phyloP scores from a whole-genome alignment of 2,329 filamentous ascomycete species.

The Microsporum canis region DNA sequence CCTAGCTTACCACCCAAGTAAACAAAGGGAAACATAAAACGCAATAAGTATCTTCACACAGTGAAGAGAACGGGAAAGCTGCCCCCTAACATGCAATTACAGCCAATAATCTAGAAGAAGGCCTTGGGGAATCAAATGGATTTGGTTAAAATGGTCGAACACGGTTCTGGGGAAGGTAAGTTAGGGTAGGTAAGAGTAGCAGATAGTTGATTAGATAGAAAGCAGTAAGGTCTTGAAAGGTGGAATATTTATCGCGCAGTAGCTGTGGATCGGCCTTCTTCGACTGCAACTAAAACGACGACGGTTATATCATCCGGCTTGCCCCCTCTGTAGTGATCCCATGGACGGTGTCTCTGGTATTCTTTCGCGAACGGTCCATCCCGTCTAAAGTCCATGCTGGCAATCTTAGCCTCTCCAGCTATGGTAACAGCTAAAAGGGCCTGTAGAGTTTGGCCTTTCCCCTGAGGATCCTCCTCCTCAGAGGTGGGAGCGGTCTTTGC shows the following conservation, averaged over 20 bases:
- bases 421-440: constrained; percentile 68
- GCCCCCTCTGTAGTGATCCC: constrained; percentile 78
- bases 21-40: not conserved
- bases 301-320: constrained; percentile 95
- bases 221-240: not conserved
- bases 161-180: not conserved
- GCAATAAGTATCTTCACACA: not conserved
- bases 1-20: not conserved
- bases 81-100: not conserved
- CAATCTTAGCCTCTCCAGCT: constrained; percentile 68
- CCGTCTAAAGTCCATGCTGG: constrained; percentile 66
- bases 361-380: constrained; percentile 94
- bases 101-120: not conserved
- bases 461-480: constrained; percentile 14
- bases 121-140: not conserved
- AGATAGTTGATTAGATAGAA: not conserved
- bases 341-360: constrained; percentile 75
- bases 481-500: constrained; percentile 7
- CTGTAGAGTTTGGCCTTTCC: constrained; percentile 51
- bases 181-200: not conserved
- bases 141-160: not conserved
- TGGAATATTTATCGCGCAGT: not conserved
- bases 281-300: constrained; percentile 64
- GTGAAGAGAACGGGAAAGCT: not conserved
- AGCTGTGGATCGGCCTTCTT: constrained; percentile 32